Evolutionary conservation across 495 filamentous ascomycete genomes (phyloP).

Genomic region (Pyronema omphalodes): DNA sequence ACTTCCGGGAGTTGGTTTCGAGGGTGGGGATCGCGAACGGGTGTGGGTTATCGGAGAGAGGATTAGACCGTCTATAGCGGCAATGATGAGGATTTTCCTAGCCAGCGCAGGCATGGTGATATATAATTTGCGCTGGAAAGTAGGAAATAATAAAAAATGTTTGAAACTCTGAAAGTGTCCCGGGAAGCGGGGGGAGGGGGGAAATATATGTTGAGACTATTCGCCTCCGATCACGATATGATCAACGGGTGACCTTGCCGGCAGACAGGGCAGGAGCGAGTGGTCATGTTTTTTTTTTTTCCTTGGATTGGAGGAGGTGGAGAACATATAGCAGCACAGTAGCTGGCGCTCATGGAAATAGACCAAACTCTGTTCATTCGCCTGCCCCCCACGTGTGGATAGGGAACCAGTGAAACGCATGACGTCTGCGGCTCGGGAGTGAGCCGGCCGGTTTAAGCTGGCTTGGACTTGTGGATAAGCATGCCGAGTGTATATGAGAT

Average conservation of each 20-base stretch:
- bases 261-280: too few relatives aligned
- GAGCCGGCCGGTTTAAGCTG: background rate
- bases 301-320: too few relatives aligned
- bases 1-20: slow-evolving; percentile 11
- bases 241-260: background rate
- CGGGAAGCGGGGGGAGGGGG: background rate
- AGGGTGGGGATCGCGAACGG: slow-evolving; percentile 24
- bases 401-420: slow-evolving; percentile 3
- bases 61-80: slow-evolving; percentile 70
- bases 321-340: too few relatives aligned
- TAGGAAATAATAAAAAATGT: background rate
- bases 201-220: background rate
- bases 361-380: background rate
- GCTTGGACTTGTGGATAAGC: background rate
- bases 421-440: slow-evolving; percentile 19
- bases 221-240: background rate
- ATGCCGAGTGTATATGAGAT: background rate
- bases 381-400: background rate
- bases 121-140: background rate
- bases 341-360: background rate
- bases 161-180: background rate
- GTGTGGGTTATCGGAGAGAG: slow-evolving; percentile 47
- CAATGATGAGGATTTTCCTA: slow-evolving; percentile 63
- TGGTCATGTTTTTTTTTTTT: background rate
- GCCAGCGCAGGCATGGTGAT: slow-evolving; percentile 36